A percentile compares a stretch with the other conserved stretches of the same genome.
phyloP scores from a whole-genome alignment of 306 rosid genomes.

The Prunus davidiana region DNA sequence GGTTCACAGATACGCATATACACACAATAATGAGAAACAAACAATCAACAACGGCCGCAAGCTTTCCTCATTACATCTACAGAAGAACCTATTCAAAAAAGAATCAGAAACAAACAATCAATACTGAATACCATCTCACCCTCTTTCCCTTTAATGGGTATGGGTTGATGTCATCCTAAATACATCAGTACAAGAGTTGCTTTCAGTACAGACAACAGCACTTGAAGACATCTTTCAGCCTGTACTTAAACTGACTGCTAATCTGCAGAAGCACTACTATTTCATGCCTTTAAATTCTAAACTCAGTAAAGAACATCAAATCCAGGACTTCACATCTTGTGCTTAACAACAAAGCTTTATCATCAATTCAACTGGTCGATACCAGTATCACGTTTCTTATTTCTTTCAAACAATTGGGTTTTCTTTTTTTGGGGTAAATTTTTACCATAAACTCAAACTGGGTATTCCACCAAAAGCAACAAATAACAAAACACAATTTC shows the following conservation, averaged over 20 bases:
- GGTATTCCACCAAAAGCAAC: not conserved
- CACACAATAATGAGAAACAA: not conserved
- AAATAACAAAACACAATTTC: not conserved
- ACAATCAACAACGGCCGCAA: not conserved
- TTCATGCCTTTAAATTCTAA: not conserved
- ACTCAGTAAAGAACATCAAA: not conserved
- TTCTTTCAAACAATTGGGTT: not conserved
- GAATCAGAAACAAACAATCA: not conserved
- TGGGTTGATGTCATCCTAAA: not conserved
- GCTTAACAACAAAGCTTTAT: not conserved
- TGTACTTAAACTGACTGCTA: not conserved
- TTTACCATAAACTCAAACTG: not conserved
- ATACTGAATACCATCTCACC: not conserved
- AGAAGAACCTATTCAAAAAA: not conserved
- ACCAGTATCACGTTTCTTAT: not conserved
- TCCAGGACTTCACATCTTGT: not conserved
- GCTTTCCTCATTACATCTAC: not conserved
- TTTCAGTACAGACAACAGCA: not conserved
- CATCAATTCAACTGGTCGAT: not conserved
- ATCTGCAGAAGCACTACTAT: not conserved
- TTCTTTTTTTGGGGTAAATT: not conserved
- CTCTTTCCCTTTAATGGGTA: not conserved
- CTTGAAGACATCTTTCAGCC: not conserved
- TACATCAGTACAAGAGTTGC: not conserved
- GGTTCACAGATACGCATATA: no score